Evolutionary conservation across 2,329 filamentous ascomycete species (phyloP).

Genomic region (Xylaria sp.): DNA sequence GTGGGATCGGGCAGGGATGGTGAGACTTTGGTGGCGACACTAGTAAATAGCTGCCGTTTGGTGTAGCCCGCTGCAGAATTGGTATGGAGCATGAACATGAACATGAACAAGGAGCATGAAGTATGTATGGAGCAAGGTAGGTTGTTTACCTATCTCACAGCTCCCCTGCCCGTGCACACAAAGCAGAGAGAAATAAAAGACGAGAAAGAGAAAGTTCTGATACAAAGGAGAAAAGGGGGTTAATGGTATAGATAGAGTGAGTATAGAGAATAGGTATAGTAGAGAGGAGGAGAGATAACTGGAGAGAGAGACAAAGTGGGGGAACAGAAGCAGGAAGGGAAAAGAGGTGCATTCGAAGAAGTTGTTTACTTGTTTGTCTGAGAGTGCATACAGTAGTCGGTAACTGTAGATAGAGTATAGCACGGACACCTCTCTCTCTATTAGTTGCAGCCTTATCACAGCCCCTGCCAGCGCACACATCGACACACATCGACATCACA

Average conservation of each 20-base stretch:
- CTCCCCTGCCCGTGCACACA: constrained; percentile 8
- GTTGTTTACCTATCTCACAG: background rate
- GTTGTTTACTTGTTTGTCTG: too few species aligned
- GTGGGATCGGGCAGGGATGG: constrained; percentile 31
- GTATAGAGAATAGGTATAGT: background rate
- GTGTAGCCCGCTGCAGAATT: background rate
- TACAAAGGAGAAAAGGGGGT: constrained; percentile 11
- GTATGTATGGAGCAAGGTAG: background rate
- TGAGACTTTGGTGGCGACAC: constrained; percentile 29
- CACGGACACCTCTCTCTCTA: background rate
- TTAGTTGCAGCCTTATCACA: constrained; percentile 48
- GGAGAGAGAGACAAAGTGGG: too few species aligned
- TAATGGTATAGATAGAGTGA: background rate
- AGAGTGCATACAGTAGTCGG: too few species aligned
- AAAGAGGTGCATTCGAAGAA: too few species aligned
- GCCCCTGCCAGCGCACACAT: constrained; percentile 39
- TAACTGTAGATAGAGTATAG: background rate
- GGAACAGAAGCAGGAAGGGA: too few species aligned
- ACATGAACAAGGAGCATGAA: background rate
- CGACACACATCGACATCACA: too few species aligned
- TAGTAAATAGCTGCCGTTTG: constrained; percentile 27
- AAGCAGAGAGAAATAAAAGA: constrained; percentile 18
- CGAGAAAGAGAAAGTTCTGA: background rate
- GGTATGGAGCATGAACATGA: background rate
- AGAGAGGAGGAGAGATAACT: too few species aligned